A percentile compares a stretch with the other conserved stretches of the same genome.
phyloP scores from a whole-genome alignment of 768 basidiomycete genomes.

The Phlebiopsis gigantea region DNA sequence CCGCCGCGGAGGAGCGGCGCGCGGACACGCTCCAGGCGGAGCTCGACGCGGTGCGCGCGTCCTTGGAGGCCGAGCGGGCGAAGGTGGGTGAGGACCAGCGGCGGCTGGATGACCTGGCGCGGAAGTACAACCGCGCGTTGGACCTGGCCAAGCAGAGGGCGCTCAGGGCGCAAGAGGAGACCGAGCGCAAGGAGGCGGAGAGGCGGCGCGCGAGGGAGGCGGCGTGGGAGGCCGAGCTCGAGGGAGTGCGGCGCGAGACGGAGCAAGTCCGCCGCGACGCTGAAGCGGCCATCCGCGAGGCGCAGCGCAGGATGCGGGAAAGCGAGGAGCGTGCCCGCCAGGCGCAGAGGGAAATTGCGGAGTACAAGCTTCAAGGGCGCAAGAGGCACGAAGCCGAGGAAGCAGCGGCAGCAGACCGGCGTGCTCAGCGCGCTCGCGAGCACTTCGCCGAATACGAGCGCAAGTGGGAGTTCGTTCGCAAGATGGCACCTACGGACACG shows the following conservation, averaged over 20 bases:
- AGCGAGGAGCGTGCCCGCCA: not conserved
- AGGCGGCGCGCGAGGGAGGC: not conserved
- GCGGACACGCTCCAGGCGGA: not conserved
- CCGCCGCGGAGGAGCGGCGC: no score
- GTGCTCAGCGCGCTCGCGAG: not conserved
- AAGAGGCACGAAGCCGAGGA: not conserved
- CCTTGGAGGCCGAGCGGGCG: not conserved
- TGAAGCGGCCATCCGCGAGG: not conserved
- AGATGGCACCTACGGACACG: not conserved
- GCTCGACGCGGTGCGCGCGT: not conserved
- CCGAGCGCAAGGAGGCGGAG: not conserved
- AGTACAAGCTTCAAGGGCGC: not conserved
- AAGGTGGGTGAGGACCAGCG: not conserved
- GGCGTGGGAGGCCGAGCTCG: not conserved
- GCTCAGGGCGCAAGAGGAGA: not conserved
- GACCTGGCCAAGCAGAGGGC: not conserved
- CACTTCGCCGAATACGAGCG: not conserved
- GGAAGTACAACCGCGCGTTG: not conserved
- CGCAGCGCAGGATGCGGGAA: not conserved
- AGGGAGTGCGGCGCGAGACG: not conserved
- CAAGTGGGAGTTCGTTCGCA: not conserved
- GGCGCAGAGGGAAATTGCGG: not conserved
- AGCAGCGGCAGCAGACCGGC: not conserved
- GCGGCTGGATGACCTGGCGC: not conserved
- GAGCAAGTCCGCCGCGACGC: not conserved